These are phyloP conservation scores for Cytospora piceae DNA, from an alignment of 2,329 filamentous ascomycete genomes.

Conservation along the genomic window DNA sequence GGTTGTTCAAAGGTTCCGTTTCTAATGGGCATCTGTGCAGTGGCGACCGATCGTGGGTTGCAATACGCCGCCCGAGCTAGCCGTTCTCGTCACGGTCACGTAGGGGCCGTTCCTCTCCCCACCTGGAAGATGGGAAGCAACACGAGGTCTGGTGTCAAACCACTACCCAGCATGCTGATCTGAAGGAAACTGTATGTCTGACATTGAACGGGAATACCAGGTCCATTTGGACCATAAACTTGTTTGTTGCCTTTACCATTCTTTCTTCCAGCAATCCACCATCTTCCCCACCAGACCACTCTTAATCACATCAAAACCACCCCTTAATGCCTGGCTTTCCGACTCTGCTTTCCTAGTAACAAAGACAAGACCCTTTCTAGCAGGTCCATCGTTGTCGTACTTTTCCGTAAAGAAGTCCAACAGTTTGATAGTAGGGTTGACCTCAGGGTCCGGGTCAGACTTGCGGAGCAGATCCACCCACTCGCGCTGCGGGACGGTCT, in stretches of 20 bases:
- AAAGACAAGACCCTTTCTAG: conserved; percentile 44
- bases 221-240: neutral
- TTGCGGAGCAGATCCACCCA: conserved; percentile 50
- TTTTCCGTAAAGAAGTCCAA: conserved; percentile 56
- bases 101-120: conserved; percentile 1
- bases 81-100: conserved; percentile 17
- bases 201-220: neutral
- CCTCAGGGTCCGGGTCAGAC: conserved; percentile 51
- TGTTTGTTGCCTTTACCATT: conserved; percentile 10
- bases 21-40: neutral
- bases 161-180: neutral
- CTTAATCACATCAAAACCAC: conserved; percentile 43
- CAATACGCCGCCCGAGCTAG: conserved; percentile 1
- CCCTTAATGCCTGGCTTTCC: conserved; percentile 39
- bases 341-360: conserved; percentile 41
- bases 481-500: conserved; percentile 46
- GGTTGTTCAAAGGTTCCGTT: neutral
- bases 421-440: conserved; percentile 56
- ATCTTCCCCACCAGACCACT: conserved; percentile 45
- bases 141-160: neutral
- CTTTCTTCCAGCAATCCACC: conserved; percentile 39
- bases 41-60: neutral
- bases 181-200: neutral
- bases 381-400: conserved; percentile 50
- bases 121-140: neutral